Base-by-base conservation (phyloP, 176 grass and related monocot genomes). In the Eragrostis nindensis region DNA sequence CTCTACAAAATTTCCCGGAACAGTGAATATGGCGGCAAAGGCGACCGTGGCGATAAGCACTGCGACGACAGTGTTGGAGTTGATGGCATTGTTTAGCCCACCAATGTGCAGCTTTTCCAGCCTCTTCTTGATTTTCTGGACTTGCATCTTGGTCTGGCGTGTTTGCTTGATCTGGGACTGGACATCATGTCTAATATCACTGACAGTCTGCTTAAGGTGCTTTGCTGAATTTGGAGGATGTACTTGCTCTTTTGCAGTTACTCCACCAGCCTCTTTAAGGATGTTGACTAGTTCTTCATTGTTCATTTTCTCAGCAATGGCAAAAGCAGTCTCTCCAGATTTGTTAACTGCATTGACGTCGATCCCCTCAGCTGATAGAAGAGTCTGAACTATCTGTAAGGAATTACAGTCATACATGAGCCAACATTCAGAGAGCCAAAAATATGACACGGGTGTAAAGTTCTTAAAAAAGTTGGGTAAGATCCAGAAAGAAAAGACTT, bases 21-120 rank as follows among this genome's bases (percentile, higher is more conserved):
- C 85, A 0, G 90, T 92, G 70, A 97, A 97, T 66, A 97, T 97
- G 22, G 95, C 95, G 2, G 95, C 90, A 44, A 97, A 97, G 50
- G 95, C 95, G 0, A 94, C 95, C 0, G 95, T 97, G 62, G 95
- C 95, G 5, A 97, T 97, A 42, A 97, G 92, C 75, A 97, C 95
- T 1, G 95, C 95, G 6, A 94, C 95, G 0, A 97, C 95, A 0
- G 95, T 97, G 66, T 94, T 97, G 64, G 94, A 97, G 86, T 97
- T 97, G 69, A 97, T 97, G 56, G 94, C 92, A 21, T 97, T 97
- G 83, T 97, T 97, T 44, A 97, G 83, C 32, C 92, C 95, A 3
- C 95, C 92, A 10, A 94, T 86, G 77, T 97, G 92, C 27, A 97
- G 92, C 77, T 97, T 97, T 12, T 97, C 78, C 0, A 97, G 82